These are phyloP conservation scores for Fomes fomentarius DNA, from an alignment of 1,284 basidiomycete species.

Conservation along the genomic window DNA sequence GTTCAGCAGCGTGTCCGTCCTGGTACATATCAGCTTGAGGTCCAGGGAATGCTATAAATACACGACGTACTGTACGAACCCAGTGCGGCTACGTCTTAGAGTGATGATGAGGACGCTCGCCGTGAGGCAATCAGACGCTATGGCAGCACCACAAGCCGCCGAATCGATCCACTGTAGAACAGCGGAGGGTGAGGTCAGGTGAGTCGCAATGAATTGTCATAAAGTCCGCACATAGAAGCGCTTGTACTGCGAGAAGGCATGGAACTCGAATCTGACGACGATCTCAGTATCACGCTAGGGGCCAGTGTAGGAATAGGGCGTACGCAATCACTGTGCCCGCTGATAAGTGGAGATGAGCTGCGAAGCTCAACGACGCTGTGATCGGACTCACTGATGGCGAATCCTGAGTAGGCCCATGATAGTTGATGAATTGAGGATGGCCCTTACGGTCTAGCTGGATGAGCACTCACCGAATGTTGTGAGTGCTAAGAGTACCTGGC, in stretches of 20 bases:
- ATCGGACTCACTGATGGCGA: neutral
- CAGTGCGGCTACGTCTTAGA: slow-evolving; percentile 2
- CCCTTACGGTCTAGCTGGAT: no score
- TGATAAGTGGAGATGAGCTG: neutral
- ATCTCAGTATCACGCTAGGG: neutral
- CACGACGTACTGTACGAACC: neutral
- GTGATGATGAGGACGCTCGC: slow-evolving; percentile 5
- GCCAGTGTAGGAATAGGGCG: neutral
- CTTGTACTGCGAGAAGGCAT: neutral
- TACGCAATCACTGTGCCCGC: slow-evolving; percentile 2
- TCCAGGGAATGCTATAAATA: neutral
- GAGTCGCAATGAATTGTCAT: neutral
- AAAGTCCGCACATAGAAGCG: slow-evolving; percentile 1
- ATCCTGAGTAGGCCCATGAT: neutral
- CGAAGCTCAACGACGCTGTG: neutral
- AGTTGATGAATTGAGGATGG: no score
- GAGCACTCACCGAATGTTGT: neutral
- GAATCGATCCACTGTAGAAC: slow-evolving; percentile 11
- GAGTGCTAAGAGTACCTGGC: neutral
- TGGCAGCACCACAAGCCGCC: slow-evolving; percentile 1
- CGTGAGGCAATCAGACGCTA: slow-evolving; percentile 3
- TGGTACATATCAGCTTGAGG: neutral
- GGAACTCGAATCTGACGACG: neutral
- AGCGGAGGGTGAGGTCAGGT: neutral
- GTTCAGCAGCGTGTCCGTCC: slow-evolving; percentile 6